Base-by-base conservation (phyloP, 352 stramenopile species). In the Globisporangium carolinianum region DNA sequence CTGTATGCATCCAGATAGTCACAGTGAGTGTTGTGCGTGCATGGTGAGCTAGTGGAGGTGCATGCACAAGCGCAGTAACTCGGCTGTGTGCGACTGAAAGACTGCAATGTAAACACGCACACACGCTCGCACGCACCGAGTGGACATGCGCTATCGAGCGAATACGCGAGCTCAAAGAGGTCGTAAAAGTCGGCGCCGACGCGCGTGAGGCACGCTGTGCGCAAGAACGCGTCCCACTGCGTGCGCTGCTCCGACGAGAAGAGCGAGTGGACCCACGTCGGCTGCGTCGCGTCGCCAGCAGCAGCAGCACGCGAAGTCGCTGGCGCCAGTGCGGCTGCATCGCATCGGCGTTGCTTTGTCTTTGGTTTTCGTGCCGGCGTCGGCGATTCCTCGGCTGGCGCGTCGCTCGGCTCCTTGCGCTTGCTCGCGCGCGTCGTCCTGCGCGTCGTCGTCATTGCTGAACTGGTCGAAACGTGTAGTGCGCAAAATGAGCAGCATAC, bases 151-250 rank as follows among this genome's bases (percentile, higher is more conserved):
- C 63, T 65, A 37, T 45, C 55, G 50, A 89, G 14, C 17, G 67
- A 48, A 7, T 14, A 6, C 18, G 76, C 79, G 53, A 89, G 47
- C 38, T 71, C 65, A 53, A 76, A 83, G 8, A 89, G 18, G 41
- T 70, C 62, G 51, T 68, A 87, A 24, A 89, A 63, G n/a, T 87
- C 76, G 7, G 36, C 36, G 0, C 67, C 58, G 6, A 67, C 65
- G 11, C 67, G 57, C 8, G 75, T 37, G 49, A 76, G 62, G 50
- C 68, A 72, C 15, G 75, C 69, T 12, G 63, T 64, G 51, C 63
- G 55, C 56, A 89, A 50, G 54, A 79, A 67, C 14, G 55, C 51
- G 51, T 67, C 57, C 79, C 78, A 88, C 36, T 66, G 63, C 36
- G 47, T 51, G 37, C 67, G 58, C 18, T 72, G 58, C 45, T 55